A percentile compares a stretch with the other conserved stretches of the same genome.
phyloP scores from a whole-genome alignment of 2,329 filamentous ascomycete species.

The Penicillium capsulatum region DNA sequence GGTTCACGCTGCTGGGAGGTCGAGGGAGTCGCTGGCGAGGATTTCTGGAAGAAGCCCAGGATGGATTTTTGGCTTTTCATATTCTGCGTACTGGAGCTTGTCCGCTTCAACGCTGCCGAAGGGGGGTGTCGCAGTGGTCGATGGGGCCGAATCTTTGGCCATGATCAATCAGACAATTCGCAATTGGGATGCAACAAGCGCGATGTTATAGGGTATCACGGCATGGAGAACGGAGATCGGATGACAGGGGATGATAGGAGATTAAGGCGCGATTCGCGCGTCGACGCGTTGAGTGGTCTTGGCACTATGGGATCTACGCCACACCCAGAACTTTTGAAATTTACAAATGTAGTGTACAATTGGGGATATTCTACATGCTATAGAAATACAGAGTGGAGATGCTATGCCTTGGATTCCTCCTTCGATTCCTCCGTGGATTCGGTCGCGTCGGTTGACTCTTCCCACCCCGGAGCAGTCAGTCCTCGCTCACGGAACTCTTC shows the following conservation, averaged over 20 bases:
- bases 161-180: constrained; percentile 23
- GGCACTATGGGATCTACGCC: no score
- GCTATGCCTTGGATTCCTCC: background rate
- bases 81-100: constrained; percentile 41
- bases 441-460: constrained; percentile 24
- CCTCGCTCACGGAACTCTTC: constrained; percentile 48
- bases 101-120: constrained; percentile 37
- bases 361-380: constrained; percentile 8
- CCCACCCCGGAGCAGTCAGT: constrained; percentile 50
- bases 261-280: constrained; percentile 32
- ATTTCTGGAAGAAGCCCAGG: constrained; percentile 71
- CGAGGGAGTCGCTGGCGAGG: constrained; percentile 46
- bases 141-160: constrained; percentile 36
- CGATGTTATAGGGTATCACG: constrained; percentile 6
- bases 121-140: constrained; percentile 38
- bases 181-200: constrained; percentile 4
- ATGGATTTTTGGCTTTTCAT: constrained; percentile 67
- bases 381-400: constrained; percentile 15
- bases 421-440: constrained; percentile 5
- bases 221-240: constrained; percentile 4
- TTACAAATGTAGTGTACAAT: constrained; percentile 41
- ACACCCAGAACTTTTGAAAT: no score
- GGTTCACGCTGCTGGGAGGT: constrained; percentile 29
- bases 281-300: constrained; percentile 39
- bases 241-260: constrained; percentile 8